Base-by-base conservation (phyloP, 495 filamentous ascomycete species). In the Lasiosphaeris hirsuta region DNA sequence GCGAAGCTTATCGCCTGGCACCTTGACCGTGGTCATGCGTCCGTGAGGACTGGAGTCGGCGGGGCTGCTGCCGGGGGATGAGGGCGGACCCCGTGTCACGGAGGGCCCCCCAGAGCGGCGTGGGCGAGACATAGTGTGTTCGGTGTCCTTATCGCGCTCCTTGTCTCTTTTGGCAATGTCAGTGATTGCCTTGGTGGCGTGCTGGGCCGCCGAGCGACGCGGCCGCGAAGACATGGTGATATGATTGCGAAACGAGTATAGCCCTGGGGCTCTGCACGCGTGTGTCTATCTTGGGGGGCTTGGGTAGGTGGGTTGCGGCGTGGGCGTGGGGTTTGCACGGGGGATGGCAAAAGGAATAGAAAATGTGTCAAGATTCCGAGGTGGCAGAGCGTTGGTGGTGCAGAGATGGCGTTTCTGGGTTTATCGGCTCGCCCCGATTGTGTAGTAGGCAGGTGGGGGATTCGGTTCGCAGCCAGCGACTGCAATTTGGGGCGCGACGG, bases 1-100 rank as follows among this genome's bases (percentile, higher is more conserved):
- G 36, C 89, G 86, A 51, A 94, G 79, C 76, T 90, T 94, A 74
- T 79, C 88, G 34, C 90, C 83, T 6, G 90, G 85, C 65, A 93
- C 86, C 75, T 91, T 96, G 62, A 96, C 85, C 33, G 87, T 30
- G 5, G 23, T 95, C 46, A 96, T 75, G 68, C 84, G 83, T 52
- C 93, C 82, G 57, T 88, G 86, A 70, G 81, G 82, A 58, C 36
- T 78, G 38, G 74, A 73, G 57, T 83, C 81, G 64, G 78, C 80
- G 51, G 81, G 65, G 34, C 60, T 62, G 56, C 61, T 64, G 9
- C 45, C 48, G 3, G 68, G 56, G 4, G 83, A 82, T 13, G 77
- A 77, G 37, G 81, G 73, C 33, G 77, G 72, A 53, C 78, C 81
- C 69, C 81, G 81, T 61, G 81, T 78, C 48, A 84, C 74, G 17